Base-by-base conservation (phyloP, 768 basidiomycete species). In the Tricholoma sp. region DNA sequence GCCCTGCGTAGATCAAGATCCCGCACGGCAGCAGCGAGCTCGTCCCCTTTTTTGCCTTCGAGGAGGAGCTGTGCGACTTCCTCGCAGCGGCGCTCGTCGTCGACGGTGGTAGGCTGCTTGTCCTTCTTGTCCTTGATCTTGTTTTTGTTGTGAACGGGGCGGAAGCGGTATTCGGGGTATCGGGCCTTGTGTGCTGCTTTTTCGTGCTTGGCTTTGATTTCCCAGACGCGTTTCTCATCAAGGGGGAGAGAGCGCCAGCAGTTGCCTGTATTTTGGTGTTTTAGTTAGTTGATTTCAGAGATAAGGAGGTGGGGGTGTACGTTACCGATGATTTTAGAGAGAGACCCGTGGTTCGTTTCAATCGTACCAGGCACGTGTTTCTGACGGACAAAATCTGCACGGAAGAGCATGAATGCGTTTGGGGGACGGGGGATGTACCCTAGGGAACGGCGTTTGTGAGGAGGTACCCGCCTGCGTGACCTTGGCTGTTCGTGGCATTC, bases 321-420 rank as follows among this genome's bases (percentile, higher is more conserved):
- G 60, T 27, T 57, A 86, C 84, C 73, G 71, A 89, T 82, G 62
- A 89, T 67, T 37, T 71, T 71, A 3, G 66, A 69, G 12, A 69
- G 54, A 1, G 67, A 67, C 5, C 69, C 69, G 37, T 70, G 70
- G 54, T 70, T 70, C 12, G 67, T 71, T 57, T 66, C 89, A 59
- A 91, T 86, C 19, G 81, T 83, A 16, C 86, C 85, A 1, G 88
- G 85, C 57, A 91, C 88, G 63, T 90, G 88, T 63, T 88, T 87
- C 64, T 82, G 85, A 64, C 86, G 79, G 60, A 91, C 87, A 71
- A 91, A 90, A 50, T 88, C 85, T 3, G 88, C 88, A 56, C 89
- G 83, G 76, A 91, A 92, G 62, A 92, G 79, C 77, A 92, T 92
- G 76, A 91, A 92, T 8, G 89, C 89, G 59, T 92, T 92, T 5